Percentiles rank a stretch among this genome's conserved stretches.
These are phyloP conservation scores for Bertia moriformis DNA, from an alignment of 2,329 filamentous ascomycete genomes.

Conservation along the genomic window DNA sequence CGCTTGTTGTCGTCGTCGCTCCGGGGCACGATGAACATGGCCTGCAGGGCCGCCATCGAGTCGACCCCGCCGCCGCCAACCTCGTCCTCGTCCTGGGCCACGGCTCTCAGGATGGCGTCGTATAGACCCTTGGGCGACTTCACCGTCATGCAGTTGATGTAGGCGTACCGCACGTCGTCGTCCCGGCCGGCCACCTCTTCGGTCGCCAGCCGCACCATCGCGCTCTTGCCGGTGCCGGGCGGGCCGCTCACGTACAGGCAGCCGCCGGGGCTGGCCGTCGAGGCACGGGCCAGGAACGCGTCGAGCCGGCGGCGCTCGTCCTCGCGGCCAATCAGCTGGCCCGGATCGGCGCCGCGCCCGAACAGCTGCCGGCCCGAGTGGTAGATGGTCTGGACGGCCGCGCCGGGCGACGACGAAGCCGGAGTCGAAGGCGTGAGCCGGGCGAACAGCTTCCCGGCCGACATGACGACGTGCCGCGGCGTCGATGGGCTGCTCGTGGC, in stretches of 20 bases:
- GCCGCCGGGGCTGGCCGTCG: constrained; percentile 47
- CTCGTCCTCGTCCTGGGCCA: constrained; percentile 44
- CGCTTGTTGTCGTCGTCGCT: constrained; percentile 58
- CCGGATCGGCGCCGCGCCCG: constrained; percentile 61
- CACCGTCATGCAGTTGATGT: constrained; percentile 95
- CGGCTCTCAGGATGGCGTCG: constrained; percentile 57
- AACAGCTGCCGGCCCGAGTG: constrained; percentile 79
- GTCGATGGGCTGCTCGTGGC: constrained; percentile 60
- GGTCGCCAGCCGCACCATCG: constrained; percentile 72
- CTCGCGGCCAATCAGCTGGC: constrained; percentile 66
- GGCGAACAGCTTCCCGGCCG: constrained; percentile 60
- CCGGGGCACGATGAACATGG: constrained; percentile 54
- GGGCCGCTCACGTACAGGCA: constrained; percentile 93
- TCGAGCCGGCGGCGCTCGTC: constrained; percentile 49
- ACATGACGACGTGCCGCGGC: constrained; percentile 70
- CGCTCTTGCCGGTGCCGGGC: constrained; percentile 92
- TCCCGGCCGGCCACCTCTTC: constrained; percentile 34
- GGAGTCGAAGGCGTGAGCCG: constrained; percentile 68
- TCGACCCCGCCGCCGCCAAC: constrained; percentile 51
- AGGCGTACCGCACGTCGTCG: constrained; percentile 48
- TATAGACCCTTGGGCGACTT: constrained; percentile 80
- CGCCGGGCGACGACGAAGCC: constrained; percentile 52
- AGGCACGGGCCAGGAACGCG: constrained; percentile 52
- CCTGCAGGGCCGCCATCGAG: constrained; percentile 52
- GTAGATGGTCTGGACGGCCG: constrained; percentile 64